Conservation (phyloP, 2,329 filamentous ascomycete species). For the Emmonsiellopsis sp. region DNA sequence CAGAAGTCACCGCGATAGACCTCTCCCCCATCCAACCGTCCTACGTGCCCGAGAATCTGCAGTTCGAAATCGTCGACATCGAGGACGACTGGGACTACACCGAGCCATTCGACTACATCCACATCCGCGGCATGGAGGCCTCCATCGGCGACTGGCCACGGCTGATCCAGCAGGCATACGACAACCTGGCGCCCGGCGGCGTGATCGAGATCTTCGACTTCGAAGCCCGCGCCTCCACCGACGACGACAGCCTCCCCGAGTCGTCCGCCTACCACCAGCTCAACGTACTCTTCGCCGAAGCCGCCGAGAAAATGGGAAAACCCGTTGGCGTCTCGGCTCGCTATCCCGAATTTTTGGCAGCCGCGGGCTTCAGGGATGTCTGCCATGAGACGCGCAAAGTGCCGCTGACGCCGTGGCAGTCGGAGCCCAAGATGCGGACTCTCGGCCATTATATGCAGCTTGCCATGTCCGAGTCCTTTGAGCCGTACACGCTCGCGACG, state of each 20-base stretch:
- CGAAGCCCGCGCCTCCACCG: slow-evolving; percentile 21
- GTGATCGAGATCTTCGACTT: slow-evolving; percentile 23
- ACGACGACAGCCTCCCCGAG: slow-evolving; percentile 19
- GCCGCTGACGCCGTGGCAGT: slow-evolving; percentile 32
- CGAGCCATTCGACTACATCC: slow-evolving; percentile 32
- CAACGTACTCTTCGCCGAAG: slow-evolving; percentile 14
- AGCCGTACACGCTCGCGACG: slow-evolving; percentile 17
- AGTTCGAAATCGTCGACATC: slow-evolving; percentile 40
- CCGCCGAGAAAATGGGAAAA: slow-evolving; percentile 18
- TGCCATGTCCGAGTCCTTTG: slow-evolving; percentile 16
- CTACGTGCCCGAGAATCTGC: slow-evolving; percentile 42
- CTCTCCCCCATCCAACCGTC: slow-evolving; percentile 27
- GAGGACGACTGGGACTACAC: slow-evolving; percentile 33
- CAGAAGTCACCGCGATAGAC: slow-evolving; percentile 28
- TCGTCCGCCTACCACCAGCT: slow-evolving; percentile 14
- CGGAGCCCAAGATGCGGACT: slow-evolving; percentile 11
- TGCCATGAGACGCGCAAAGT: slow-evolving; percentile 29
- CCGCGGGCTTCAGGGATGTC: slow-evolving; percentile 45
- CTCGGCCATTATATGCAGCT: slow-evolving; percentile 14
- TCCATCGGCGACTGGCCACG: slow-evolving; percentile 25
- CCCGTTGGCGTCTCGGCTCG: slow-evolving; percentile 20
- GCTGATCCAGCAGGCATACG: slow-evolving; percentile 17
- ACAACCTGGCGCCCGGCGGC: slow-evolving; percentile 20
- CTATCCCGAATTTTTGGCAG: slow-evolving; percentile 33
- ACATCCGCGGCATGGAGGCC: slow-evolving; percentile 27